Evolutionary conservation across 768 basidiomycete genomes (phyloP).

Genomic region (Xerocomellus intermedius): DNA sequence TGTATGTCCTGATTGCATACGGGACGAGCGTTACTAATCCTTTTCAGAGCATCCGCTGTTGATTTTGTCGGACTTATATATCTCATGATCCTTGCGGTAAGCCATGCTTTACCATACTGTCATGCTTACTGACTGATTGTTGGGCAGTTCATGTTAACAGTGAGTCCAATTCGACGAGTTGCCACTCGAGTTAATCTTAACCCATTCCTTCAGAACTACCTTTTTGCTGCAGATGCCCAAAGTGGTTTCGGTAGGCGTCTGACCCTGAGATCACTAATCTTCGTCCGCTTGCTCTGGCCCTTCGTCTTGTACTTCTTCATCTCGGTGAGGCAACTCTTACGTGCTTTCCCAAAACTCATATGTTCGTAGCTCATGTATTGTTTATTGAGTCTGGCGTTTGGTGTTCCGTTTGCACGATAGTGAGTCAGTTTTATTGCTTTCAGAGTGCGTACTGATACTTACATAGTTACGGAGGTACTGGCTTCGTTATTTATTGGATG

Average conservation of each 20-base stretch:
- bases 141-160: slow-evolving; percentile 29
- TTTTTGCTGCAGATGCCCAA: slow-evolving; percentile 32
- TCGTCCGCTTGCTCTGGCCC: slow-evolving; percentile 41
- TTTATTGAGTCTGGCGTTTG: slow-evolving; percentile 59
- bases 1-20: slow-evolving; percentile 38
- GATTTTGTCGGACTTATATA: slow-evolving; percentile 57
- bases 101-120: neutral
- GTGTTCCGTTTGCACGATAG: slow-evolving; percentile 51
- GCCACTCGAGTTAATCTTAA: neutral
- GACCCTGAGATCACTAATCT: slow-evolving; percentile 37
- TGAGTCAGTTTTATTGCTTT: slow-evolving; percentile 24
- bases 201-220: slow-evolving; percentile 27
- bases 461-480: slow-evolving; percentile 47
- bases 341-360: neutral
- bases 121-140: slow-evolving; percentile 1
- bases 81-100: slow-evolving; percentile 36
- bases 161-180: slow-evolving; percentile 2
- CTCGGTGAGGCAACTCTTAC: slow-evolving; percentile 30
- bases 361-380: slow-evolving; percentile 50
- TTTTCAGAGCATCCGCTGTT: slow-evolving; percentile 48
- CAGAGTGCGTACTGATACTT: neutral
- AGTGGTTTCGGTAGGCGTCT: slow-evolving; percentile 43
- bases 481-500: slow-evolving; percentile 70
- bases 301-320: slow-evolving; percentile 42
- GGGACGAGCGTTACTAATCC: neutral